Conservation (phyloP, 768 basidiomycete genomes). For the Lentinula raphanica region DNA sequence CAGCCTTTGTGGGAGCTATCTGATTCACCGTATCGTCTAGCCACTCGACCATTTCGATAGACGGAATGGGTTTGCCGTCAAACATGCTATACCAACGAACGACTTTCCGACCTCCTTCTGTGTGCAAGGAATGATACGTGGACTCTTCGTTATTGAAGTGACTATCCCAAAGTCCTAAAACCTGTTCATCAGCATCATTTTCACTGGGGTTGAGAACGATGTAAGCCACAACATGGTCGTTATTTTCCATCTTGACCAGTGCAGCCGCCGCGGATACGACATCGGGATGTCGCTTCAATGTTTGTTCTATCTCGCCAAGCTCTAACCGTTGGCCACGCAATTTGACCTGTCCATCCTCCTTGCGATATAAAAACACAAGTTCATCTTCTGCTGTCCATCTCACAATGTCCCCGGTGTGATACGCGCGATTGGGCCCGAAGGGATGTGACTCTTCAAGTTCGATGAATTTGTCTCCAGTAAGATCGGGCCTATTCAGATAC, state of each 20-base stretch:
- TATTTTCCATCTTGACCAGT: not conserved
- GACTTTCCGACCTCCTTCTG: not conserved
- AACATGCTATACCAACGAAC: slow-evolving; percentile 1
- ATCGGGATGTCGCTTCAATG: not conserved
- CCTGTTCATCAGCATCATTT: not conserved
- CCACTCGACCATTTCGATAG: not conserved
- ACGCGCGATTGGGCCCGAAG: not conserved
- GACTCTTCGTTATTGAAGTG: not conserved
- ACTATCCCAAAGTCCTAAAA: not conserved
- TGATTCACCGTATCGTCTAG: not conserved
- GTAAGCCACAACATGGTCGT: not conserved
- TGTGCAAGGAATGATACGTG: not conserved
- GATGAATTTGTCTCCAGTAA: not conserved
- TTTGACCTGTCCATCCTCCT: not conserved
- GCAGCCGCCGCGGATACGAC: not conserved
- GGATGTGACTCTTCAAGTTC: not conserved
- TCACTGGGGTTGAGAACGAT: not conserved
- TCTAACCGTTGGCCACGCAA: not conserved
- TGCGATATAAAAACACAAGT: not conserved
- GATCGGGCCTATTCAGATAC: not conserved
- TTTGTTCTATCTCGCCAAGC: not conserved
- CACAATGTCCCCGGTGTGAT: not conserved
- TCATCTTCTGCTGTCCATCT: not conserved
- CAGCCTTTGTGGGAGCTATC: not conserved
- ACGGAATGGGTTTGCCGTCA: not conserved